A percentile compares a stretch with the other conserved stretches of the same genome.
Evolutionary conservation across 805 yeast species (phyloP).

Genomic region (Yarrowia sp.): DNA sequence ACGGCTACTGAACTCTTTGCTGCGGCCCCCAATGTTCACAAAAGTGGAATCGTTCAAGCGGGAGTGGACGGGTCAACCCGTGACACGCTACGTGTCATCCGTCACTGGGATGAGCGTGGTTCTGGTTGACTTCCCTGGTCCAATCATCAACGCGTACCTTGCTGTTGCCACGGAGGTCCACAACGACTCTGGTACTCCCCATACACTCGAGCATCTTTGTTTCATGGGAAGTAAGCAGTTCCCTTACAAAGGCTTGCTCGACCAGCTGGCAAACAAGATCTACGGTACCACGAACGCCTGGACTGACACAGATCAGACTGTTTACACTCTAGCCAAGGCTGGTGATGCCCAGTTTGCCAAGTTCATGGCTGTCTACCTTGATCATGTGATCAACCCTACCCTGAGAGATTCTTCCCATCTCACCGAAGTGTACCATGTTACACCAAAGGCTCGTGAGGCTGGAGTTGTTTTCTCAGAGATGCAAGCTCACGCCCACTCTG

Average conservation of each 20-base stretch:
- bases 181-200: constrained; percentile 92
- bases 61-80: constrained; percentile 27
- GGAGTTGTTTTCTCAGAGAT: constrained; percentile 98
- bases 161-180: constrained; percentile 93
- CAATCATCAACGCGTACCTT: constrained; percentile 88
- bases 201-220: constrained; percentile 90
- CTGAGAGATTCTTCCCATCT: constrained; percentile 87
- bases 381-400: constrained; percentile 84
- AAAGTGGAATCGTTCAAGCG: constrained; percentile 34
- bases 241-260: constrained; percentile 91
- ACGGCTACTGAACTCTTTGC: constrained; percentile 6
- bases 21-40: constrained; percentile 25
- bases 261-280: constrained; percentile 81
- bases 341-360: constrained; percentile 95
- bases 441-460: constrained; percentile 87
- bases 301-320: constrained; percentile 96
- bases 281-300: constrained; percentile 93
- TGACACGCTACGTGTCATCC: constrained; percentile 24
- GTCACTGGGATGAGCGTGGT: constrained; percentile 79
- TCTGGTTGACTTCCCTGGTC: constrained; percentile 78
- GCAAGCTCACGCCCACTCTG: constrained; percentile 88
- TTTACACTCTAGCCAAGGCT: constrained; percentile 87
- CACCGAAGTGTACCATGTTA: constrained; percentile 95
- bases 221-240: constrained; percentile 91
- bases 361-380: constrained; percentile 86